Evolutionary conservation across 2,329 filamentous ascomycete genomes (phyloP).

Genomic region (Aspergillus puulaauensis): DNA sequence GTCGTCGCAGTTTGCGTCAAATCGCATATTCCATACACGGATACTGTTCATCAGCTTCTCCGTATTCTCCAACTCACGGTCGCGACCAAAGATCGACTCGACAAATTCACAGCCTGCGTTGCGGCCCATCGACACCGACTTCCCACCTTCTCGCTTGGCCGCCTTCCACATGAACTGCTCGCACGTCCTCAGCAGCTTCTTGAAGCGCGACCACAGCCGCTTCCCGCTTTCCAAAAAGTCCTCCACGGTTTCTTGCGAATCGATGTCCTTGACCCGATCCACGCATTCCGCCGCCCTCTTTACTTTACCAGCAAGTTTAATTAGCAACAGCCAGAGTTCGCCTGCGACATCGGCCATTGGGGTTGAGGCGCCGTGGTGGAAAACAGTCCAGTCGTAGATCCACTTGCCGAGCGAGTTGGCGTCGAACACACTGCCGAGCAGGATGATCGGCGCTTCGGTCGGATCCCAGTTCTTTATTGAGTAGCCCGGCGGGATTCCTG

Average conservation of each 20-base stretch:
- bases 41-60: conserved; percentile 91
- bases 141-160: conserved; percentile 69
- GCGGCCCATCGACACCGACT: conserved; percentile 74
- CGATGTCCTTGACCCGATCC: conserved; percentile 67
- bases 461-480: conserved; percentile 99
- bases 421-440: conserved; percentile 94
- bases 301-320: conserved; percentile 90
- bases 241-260: conserved; percentile 77
- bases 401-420: conserved; percentile 97
- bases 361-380: conserved; percentile 75
- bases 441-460: conserved; percentile 85
- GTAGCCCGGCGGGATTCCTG: conserved; percentile 81
- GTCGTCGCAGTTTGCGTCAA: conserved; percentile 93
- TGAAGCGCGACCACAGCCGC: conserved; percentile 80
- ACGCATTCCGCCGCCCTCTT: conserved; percentile 83
- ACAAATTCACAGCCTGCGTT: conserved; percentile 94
- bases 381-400: conserved; percentile 99
- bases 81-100: conserved; percentile 88
- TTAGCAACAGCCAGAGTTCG: conserved; percentile 91
- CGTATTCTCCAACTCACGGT: conserved; percentile 84
- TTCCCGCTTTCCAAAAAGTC: conserved; percentile 91
- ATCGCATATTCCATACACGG: conserved; percentile 86
- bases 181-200: conserved; percentile 82
- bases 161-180: conserved; percentile 95
- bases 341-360: conserved; percentile 89